These are phyloP conservation scores for Globisporangium recalcitrans DNA, from an alignment of 352 stramenopile genomes.

Conservation along the genomic window DNA sequence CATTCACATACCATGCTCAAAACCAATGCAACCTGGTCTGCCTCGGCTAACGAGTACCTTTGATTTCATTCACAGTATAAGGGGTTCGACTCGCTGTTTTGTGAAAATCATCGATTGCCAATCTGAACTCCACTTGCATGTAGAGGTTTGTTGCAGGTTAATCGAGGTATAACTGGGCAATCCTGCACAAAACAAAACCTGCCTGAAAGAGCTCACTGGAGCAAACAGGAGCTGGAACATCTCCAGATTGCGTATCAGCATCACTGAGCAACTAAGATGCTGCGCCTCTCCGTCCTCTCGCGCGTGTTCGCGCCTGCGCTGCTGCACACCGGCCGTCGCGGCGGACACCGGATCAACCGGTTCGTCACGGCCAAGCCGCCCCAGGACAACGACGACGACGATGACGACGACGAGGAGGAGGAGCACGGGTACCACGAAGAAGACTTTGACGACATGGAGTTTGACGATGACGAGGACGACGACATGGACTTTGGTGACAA, in stretches of 20 bases:
- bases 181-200: not conserved
- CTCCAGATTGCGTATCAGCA: not conserved
- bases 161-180: not conserved
- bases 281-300: slow-evolving; percentile 50
- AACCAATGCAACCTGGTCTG: not conserved
- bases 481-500: slow-evolving; percentile 17
- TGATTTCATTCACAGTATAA: not conserved
- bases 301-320: slow-evolving; percentile 41
- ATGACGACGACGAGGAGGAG: slow-evolving; percentile 13
- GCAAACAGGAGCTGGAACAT: slow-evolving; percentile 3
- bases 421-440: slow-evolving; percentile 42
- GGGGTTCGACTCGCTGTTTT: no score
- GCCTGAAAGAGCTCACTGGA: slow-evolving; percentile 7
- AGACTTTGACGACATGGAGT: slow-evolving; percentile 37
- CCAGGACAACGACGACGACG: slow-evolving; percentile 17
- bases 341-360: slow-evolving; percentile 15
- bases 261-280: slow-evolving; percentile 24
- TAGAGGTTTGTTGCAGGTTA: no score
- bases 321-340: slow-evolving; percentile 28
- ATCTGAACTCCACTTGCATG: no score
- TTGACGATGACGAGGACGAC: slow-evolving; percentile 38
- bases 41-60: not conserved
- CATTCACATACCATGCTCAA: not conserved
- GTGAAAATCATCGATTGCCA: no score
- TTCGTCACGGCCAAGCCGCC: slow-evolving; percentile 9